A percentile compares a stretch with the other conserved stretches of the same genome.
Conservation (phyloP, 352 stramenopile species). For the Elongisporangium anandrum region DNA sequence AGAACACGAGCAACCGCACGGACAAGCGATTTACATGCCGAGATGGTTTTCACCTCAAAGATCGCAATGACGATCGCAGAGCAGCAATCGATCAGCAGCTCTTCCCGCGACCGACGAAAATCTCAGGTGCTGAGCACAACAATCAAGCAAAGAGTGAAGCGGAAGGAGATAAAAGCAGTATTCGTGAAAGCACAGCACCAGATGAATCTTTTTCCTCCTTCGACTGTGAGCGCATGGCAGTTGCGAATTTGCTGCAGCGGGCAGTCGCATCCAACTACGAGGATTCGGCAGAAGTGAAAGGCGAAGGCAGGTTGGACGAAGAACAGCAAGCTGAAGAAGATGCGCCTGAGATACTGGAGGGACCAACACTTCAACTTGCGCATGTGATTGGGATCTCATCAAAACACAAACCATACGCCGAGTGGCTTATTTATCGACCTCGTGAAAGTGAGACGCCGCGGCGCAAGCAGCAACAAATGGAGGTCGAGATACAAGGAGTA, state of each 20-base stretch:
- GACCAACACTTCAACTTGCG: conserved; percentile 9
- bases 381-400: conserved; percentile 6
- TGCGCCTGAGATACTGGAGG: neutral
- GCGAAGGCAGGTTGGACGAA: neutral
- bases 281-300: neutral
- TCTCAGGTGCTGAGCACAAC: conserved; percentile 1
- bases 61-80: conserved; percentile 40
- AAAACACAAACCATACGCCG: conserved; percentile 8
- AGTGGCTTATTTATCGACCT: conserved; percentile 63
- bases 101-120: neutral
- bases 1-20: neutral
- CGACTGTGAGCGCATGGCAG: no score
- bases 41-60: conserved; percentile 70
- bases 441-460: conserved; percentile 31
- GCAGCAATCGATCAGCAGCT: conserved; percentile 39
- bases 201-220: neutral
- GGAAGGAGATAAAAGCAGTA: conserved; percentile 4
- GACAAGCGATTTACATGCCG: conserved; percentile 58
- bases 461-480: conserved; percentile 34
- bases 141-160: conserved; percentile 5
- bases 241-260: no score
- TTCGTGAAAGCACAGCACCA: neutral
- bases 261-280: conserved; percentile 5
- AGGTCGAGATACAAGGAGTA: conserved; percentile 9
- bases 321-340: neutral